phyloP scores from a whole-genome alignment of 1,284 basidiomycete species.

The Wallemia ichthyophaga region DNA sequence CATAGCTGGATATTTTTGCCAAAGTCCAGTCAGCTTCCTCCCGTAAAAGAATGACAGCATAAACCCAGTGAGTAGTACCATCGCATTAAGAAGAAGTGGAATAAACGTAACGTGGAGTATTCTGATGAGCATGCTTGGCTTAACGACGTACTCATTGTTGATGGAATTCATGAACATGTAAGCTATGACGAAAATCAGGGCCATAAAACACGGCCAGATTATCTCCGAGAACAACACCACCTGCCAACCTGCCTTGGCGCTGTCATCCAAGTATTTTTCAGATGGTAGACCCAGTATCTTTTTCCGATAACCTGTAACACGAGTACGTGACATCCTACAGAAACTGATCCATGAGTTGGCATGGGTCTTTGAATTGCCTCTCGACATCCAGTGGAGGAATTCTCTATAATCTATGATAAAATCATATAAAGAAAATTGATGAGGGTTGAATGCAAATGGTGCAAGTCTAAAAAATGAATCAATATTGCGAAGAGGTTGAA shows the following conservation, averaged over 20 bases:
- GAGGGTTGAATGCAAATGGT: slow-evolving; percentile 88
- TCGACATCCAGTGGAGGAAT: slow-evolving; percentile 87
- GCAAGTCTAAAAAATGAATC: no score
- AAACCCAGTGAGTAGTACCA: slow-evolving; percentile 56
- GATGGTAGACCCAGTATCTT: slow-evolving; percentile 79
- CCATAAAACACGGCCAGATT: slow-evolving; percentile 51
- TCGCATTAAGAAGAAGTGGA: slow-evolving; percentile 84
- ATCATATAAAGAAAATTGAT: slow-evolving; percentile 79
- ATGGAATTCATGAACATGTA: slow-evolving; percentile 60
- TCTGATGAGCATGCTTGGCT: slow-evolving; percentile 45
- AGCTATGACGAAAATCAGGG: slow-evolving; percentile 50
- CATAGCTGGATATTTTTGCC: slow-evolving; percentile 56
- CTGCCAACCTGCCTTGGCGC: slow-evolving; percentile 65
- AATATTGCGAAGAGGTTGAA: no score
- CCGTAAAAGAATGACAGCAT: slow-evolving; percentile 71
- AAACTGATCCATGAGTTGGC: slow-evolving; percentile 94
- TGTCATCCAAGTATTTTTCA: slow-evolving; percentile 72
- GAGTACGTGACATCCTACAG: slow-evolving; percentile 70
- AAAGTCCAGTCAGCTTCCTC: slow-evolving; percentile 54
- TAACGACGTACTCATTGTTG: slow-evolving; percentile 23
- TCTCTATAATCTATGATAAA: slow-evolving; percentile 91
- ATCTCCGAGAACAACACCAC: slow-evolving; percentile 66
- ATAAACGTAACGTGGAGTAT: slow-evolving; percentile 78
- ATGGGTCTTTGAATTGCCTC: slow-evolving; percentile 83
- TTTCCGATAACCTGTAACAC: slow-evolving; percentile 92